Evolutionary conservation across 768 basidiomycete genomes (phyloP), one percentile per base, ranked within the genome.

Genomic region (Serendipita sp.): DNA sequence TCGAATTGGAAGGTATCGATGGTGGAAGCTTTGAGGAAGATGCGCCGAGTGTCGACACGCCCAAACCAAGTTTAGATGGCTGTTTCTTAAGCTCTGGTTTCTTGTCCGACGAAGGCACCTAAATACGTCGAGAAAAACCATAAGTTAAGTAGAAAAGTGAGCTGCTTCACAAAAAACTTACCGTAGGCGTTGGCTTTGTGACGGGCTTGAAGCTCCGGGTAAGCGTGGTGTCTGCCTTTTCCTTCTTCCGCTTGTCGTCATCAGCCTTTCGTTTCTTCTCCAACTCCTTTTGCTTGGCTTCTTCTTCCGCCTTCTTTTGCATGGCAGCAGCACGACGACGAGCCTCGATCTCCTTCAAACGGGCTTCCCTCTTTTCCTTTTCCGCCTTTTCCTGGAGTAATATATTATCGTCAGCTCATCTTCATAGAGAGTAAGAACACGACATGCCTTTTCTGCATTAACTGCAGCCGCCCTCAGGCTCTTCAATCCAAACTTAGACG

Each of bases 331-430:
- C 70, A 84, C 87, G n/a, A 23, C 90, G 84, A 48, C 90, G 80
- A 52, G 80, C 79, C 68, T 94, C 92, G 83, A 89, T 89, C 65
- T 91, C 88, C 69, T 84, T 90, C 66, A 87, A 74, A 32, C 86
- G 78, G 75, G 86, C 90, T 68, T 90, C 91, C 38, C 81, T 80
- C 71, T 90, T 88, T 68, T 88, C 89, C 78, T 94, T 89, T 79
- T 94, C 90, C 94, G 88, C 89, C 77, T 93, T 89, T 79, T 94
- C 90, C 94, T 96, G 23, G 23, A 70, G 30, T 30, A 32, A 4
- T 16, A n/a, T 18, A n/a, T n/a, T 7, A 32, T n/a, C n/a, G 48
- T 51, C 48, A 51, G 48, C 7, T 51, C 48, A 32, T 51, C 48
- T 3, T 41, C 28, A 51, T 3, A 51, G 36, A 36, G 10, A 35